phyloP scores from a whole-genome alignment of 2,329 filamentous ascomycete genomes.

The Calonectria hongkongensis region DNA sequence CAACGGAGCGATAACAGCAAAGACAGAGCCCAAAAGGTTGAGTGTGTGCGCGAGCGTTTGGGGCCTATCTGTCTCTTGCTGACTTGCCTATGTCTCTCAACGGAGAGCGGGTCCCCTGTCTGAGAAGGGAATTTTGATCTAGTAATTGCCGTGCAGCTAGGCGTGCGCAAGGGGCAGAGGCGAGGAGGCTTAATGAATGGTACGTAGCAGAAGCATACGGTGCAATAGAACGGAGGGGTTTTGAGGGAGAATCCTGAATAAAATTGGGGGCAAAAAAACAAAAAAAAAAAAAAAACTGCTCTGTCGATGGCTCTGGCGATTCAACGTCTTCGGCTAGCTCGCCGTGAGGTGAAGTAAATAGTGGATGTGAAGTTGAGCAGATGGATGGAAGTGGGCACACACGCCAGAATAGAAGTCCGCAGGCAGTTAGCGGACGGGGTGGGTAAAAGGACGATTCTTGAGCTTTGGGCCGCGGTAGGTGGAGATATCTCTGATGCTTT shows the following conservation, averaged over 20 bases:
- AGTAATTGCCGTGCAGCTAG: constrained; percentile 32
- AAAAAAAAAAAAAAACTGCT: neutral
- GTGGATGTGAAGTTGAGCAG: constrained; percentile 1
- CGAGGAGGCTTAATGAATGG: constrained; percentile 19
- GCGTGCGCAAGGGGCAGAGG: constrained; percentile 2
- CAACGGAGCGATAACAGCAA: constrained; percentile 33
- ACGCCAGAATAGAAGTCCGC: constrained; percentile 27
- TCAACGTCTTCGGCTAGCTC: constrained; percentile 2
- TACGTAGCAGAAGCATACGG: neutral
- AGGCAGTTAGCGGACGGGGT: constrained; percentile 33
- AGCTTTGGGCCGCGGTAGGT: constrained; percentile 28
- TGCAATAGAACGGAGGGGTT: too few relatives aligned
- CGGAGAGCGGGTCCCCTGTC: constrained; percentile 34
- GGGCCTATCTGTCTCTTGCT: constrained; percentile 27
- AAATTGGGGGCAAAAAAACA: neutral
- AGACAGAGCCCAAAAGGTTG: constrained; percentile 21
- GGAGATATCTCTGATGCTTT: constrained; percentile 24
- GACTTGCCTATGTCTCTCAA: constrained; percentile 33
- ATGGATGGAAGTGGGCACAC: constrained; percentile 25
- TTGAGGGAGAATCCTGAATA: neutral
- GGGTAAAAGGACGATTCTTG: constrained; percentile 34
- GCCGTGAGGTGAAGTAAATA: constrained; percentile 17
- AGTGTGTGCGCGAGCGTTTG: constrained; percentile 14
- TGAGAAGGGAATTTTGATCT: constrained; percentile 14
- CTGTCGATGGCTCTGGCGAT: neutral